A percentile compares a stretch with the other conserved stretches of the same genome.
These are phyloP conservation scores for Daedaleopsis sinensis DNA, from an alignment of 768 basidiomycete genomes.

Conservation along the genomic window DNA sequence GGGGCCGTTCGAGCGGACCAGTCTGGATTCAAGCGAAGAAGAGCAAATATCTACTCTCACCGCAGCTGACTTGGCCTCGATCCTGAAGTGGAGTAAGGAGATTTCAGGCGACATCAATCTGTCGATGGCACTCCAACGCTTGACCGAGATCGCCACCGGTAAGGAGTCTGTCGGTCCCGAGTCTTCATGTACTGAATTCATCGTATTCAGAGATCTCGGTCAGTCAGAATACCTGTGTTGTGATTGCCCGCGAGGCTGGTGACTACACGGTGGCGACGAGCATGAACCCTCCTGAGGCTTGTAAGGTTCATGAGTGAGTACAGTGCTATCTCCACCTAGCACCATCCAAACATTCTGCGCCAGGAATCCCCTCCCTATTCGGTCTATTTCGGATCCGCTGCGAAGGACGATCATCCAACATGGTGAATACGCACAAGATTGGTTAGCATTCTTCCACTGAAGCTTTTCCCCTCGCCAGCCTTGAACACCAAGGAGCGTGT, in stretches of 20 bases:
- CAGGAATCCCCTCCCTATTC: constrained; percentile 64
- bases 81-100: constrained; percentile 75
- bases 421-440: constrained; percentile 42
- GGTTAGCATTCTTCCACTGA: not conserved
- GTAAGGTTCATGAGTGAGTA: constrained; percentile 71
- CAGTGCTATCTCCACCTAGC: not conserved
- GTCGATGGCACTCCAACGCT: constrained; percentile 61
- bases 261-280: constrained; percentile 74
- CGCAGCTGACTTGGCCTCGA: constrained; percentile 65
- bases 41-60: constrained; percentile 57
- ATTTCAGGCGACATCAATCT: constrained; percentile 76
- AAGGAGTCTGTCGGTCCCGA: not conserved
- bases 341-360: not conserved
- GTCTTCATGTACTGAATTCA: not conserved
- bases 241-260: constrained; percentile 68
- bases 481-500: constrained; percentile 67
- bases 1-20: constrained; percentile 35
- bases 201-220: constrained; percentile 55
- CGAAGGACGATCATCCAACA: constrained; percentile 70
- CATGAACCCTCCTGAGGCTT: constrained; percentile 58
- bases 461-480: constrained; percentile 39
- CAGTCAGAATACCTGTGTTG: constrained; percentile 68
- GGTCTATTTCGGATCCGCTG: constrained; percentile 60
- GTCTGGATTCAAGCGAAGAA: constrained; percentile 46
- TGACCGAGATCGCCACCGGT: constrained; percentile 68